A percentile compares a stretch with the other conserved stretches of the same genome.
Conservation (phyloP, 2,329 filamentous ascomycete species). For the Bimuria novae-zelandiae region DNA sequence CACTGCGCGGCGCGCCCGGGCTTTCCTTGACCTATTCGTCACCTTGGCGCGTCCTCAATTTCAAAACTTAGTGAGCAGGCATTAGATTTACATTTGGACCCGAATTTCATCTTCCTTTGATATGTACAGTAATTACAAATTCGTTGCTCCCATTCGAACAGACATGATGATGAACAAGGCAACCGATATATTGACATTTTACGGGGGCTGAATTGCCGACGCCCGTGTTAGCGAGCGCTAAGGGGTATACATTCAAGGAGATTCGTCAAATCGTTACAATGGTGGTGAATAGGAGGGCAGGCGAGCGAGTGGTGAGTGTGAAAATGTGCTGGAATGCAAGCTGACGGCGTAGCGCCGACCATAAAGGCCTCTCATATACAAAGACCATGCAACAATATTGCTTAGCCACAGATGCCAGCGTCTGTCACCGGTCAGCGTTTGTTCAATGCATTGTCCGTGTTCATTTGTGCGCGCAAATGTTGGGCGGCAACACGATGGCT, state of each 20-base stretch:
- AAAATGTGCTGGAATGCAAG: neutral
- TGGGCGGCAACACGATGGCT: too few species aligned
- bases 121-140: conserved; percentile 4
- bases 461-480: neutral
- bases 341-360: neutral
- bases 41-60: neutral
- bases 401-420: conserved; percentile 44
- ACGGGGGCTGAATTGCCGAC: neutral
- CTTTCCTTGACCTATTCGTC: neutral
- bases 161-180: too few species aligned
- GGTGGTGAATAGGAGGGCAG: neutral
- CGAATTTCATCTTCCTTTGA: neutral
- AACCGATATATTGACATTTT: neutral
- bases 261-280: conserved; percentile 13
- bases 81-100: neutral
- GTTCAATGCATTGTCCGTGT: neutral
- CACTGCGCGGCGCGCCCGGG: neutral
- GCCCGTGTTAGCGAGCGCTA: conserved; percentile 11
- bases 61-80: neutral
- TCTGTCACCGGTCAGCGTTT: conserved; percentile 32
- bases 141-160: too few species aligned
- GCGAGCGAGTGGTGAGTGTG: conserved; percentile 2
- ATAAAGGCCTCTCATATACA: neutral
- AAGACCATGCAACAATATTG: conserved; percentile 9
- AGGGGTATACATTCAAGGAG: conserved; percentile 8